A percentile compares a stretch with the other conserved stretches of the same genome.
Conservation (phyloP, 768 basidiomycete species). For the Suillus luteus region DNA sequence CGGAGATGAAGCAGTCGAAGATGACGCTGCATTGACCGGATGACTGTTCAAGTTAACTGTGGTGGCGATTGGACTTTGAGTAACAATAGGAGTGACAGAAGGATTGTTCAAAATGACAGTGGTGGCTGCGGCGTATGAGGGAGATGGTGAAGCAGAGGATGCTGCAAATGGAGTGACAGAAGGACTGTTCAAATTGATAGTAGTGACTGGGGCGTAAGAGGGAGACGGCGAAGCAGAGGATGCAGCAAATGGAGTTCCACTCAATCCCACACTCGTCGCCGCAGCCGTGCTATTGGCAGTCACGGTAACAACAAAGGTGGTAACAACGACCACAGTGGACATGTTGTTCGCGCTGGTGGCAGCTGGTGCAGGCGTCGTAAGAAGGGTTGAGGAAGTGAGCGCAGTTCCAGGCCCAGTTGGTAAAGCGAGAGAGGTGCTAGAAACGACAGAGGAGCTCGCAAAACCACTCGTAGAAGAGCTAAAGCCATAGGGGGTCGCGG, state of each 20-base stretch:
- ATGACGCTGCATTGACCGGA: neutral
- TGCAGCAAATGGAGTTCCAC: neutral
- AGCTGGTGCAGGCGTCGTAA: conserved; percentile 7
- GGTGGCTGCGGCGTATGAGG: conserved; percentile 6
- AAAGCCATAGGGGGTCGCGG: neutral
- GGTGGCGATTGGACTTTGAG: neutral
- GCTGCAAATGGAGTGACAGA: conserved; percentile 9
- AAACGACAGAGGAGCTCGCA: neutral
- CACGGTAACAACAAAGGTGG: conserved; percentile 14
- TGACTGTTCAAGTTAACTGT: conserved; percentile 15
- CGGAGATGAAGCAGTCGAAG: conserved; percentile 6
- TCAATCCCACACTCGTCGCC: neutral
- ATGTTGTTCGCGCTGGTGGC: conserved; percentile 7
- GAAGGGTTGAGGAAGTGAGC: conserved; percentile 3
- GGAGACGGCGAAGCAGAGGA: conserved; percentile 6
- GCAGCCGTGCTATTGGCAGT: conserved; percentile 6
- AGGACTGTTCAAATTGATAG: conserved; percentile 16
- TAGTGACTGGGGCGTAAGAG: conserved; percentile 10
- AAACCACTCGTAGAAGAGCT: neutral
- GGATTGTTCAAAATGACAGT: conserved; percentile 15
- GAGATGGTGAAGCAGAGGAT: conserved; percentile 3
- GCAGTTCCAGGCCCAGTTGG: neutral
- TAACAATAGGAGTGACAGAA: neutral
- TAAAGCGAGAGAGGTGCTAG: neutral
- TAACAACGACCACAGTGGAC: conserved; percentile 13